Percentiles rank a stretch among this genome's conserved stretches.
phyloP scores from a whole-genome alignment of 805 yeast species.

The Schwanniomyces polymorphus region DNA sequence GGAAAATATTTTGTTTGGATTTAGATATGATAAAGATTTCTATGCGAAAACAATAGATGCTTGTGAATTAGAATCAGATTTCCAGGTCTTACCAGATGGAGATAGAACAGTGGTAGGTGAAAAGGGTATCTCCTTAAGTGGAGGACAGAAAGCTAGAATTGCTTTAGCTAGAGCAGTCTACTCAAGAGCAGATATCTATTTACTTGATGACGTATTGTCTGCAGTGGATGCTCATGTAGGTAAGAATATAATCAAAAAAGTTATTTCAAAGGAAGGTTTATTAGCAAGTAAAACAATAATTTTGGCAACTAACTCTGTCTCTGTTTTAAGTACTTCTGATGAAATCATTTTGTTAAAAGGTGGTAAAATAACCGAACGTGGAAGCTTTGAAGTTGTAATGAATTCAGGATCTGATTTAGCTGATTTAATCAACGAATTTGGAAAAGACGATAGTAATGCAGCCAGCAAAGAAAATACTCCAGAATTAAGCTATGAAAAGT shows the following conservation, averaged over 20 bases:
- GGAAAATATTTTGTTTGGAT: conserved; percentile 41
- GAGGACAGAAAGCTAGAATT: conserved; percentile 44
- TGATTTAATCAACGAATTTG: conserved; percentile 38
- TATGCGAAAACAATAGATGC: conserved; percentile 36
- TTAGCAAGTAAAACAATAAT: conserved; percentile 33
- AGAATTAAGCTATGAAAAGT: not conserved
- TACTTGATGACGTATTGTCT: conserved; percentile 40
- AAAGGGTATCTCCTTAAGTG: conserved; percentile 42
- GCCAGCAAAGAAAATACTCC: not conserved
- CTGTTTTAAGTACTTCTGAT: conserved; percentile 33
- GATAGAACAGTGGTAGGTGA: conserved; percentile 44
- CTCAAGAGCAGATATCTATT: conserved; percentile 37
- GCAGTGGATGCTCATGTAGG: conserved; percentile 49
- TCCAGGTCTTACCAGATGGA: conserved; percentile 37
- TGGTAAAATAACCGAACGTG: conserved; percentile 31
- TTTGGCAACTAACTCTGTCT: conserved; percentile 36
- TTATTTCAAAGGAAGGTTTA: conserved; percentile 31
- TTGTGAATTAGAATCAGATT: conserved; percentile 36
- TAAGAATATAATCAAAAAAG: conserved; percentile 28
- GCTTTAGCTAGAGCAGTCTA: conserved; percentile 44
- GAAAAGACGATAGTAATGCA: not conserved
- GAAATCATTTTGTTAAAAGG: conserved; percentile 29
- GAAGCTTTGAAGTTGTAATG: conserved; percentile 48
- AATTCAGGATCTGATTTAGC: conserved; percentile 22
- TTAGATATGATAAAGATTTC: conserved; percentile 27